Conservation (phyloP, 352 stramenopile genomes). For the Globisporangium yorkense region DNA sequence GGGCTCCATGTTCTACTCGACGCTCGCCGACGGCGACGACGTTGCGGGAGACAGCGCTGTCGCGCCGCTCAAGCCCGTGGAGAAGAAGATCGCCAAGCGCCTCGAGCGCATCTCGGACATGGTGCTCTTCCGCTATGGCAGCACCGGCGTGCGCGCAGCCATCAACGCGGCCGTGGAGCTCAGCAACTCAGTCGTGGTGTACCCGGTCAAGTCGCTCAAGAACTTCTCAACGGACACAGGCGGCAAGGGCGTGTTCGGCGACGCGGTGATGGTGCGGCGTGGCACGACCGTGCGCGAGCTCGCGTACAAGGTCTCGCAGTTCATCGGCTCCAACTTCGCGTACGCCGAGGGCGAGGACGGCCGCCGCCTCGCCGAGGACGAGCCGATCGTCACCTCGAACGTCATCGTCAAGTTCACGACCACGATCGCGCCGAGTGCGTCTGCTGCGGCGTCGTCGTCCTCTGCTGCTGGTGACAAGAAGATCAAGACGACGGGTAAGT, state of each 20-base stretch:
- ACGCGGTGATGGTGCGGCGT: constrained; percentile 68
- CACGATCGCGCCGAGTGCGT: constrained; percentile 32
- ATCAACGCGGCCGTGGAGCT: constrained; percentile 85
- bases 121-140: constrained; percentile 87
- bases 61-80: constrained; percentile 50
- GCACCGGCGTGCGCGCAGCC: constrained; percentile 75
- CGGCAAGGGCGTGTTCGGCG: constrained; percentile 67
- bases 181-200: constrained; percentile 75
- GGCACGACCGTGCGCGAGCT: constrained; percentile 79
- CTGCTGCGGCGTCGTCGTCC: constrained; percentile 1
- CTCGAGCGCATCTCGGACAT: constrained; percentile 87
- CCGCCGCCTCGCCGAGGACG: constrained; percentile 63
- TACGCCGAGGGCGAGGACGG: constrained; percentile 82
- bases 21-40: constrained; percentile 53
- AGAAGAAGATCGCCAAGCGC: constrained; percentile 76
- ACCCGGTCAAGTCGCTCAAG: constrained; percentile 85
- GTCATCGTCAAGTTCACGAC: constrained; percentile 80
- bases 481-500: constrained; percentile 17
- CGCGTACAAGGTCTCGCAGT: constrained; percentile 56
- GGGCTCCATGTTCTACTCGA: constrained; percentile 84
- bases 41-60: constrained; percentile 20
- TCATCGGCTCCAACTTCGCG: constrained; percentile 66
- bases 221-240: constrained; percentile 69
- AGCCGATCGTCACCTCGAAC: constrained; percentile 49
- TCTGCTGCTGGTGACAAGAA: constrained; percentile 34